A percentile compares a stretch with the other conserved stretches of the same genome.
phyloP scores from a whole-genome alignment of 306 rosid species.

The Betula pendula region DNA sequence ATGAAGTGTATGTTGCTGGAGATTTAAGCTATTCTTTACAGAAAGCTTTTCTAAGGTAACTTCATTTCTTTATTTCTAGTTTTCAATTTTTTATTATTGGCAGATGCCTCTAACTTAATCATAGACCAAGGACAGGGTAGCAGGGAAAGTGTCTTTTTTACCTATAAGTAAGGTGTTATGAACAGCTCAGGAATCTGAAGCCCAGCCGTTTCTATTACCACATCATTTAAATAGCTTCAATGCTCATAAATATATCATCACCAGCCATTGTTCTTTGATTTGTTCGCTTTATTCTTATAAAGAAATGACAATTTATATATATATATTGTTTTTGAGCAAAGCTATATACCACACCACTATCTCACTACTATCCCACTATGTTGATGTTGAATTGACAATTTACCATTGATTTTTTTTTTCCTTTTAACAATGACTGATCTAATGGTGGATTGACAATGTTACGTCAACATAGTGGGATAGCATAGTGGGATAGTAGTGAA shows the following conservation, averaged over 20 bases:
- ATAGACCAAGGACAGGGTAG: slow-evolving; percentile 25
- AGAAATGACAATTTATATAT: too few relatives aligned
- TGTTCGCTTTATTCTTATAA: not conserved
- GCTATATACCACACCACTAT: too few relatives aligned
- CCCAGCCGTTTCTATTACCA: not conserved
- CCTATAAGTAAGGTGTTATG: slow-evolving; percentile 21
- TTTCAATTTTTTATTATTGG: slow-evolving; percentile 22
- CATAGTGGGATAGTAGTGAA: too few relatives aligned
- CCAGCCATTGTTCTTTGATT: not conserved
- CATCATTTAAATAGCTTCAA: not conserved
- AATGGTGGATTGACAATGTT: too few relatives aligned
- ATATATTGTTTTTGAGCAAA: too few relatives aligned
- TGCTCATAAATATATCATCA: not conserved
- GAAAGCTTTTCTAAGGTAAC: slow-evolving; percentile 82
- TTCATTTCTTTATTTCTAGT: slow-evolving; percentile 8
- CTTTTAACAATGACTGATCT: too few relatives aligned
- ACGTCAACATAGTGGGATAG: too few relatives aligned
- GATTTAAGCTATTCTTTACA: slow-evolving; percentile 70
- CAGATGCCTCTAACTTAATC: slow-evolving; percentile 18
- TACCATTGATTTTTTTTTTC: too few relatives aligned
- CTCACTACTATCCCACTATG: too few relatives aligned
- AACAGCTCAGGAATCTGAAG: slow-evolving; percentile 10
- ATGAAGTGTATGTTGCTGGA: slow-evolving; percentile 76
- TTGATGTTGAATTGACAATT: too few relatives aligned
- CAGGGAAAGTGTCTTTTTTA: slow-evolving; percentile 19